Conservation (phyloP, 371 early-diverging fungal genomes). For the Dinochytrium kinnereticum region DNA sequence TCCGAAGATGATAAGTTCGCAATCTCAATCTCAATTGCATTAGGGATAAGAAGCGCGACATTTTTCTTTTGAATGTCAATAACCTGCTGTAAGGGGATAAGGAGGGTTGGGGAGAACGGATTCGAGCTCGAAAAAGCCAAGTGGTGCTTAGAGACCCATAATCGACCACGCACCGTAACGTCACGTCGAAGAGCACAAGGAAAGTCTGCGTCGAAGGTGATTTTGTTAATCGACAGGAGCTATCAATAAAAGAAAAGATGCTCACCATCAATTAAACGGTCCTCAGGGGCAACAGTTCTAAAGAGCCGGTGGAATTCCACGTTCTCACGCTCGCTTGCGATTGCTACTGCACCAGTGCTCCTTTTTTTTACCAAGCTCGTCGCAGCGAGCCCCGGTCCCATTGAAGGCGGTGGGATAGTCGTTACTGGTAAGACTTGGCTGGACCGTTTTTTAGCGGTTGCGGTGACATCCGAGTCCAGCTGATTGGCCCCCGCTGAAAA, state of each 20-base stretch:
- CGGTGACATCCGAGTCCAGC: background rate
- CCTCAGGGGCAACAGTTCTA: background rate
- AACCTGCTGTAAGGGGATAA: background rate
- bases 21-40: conserved; percentile 24
- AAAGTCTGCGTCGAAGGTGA: background rate
- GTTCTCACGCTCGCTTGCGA: conserved; percentile 12
- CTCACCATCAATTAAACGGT: conserved; percentile 19
- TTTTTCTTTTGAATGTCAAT: conserved; percentile 16
- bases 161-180: conserved; percentile 10
- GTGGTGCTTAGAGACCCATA: conserved; percentile 27
- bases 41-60: conserved; percentile 5
- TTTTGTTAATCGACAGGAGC: background rate
- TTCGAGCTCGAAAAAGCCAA: conserved; percentile 11
- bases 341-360: background rate
- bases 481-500: background rate
- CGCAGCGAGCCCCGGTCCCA: no score
- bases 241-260: conserved; percentile 2
- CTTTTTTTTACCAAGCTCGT: no score
- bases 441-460: background rate
- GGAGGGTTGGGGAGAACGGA: conserved; percentile 17
- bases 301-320: conserved; percentile 24
- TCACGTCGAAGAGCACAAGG: conserved; percentile 16
- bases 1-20: background rate
- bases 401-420: no score
- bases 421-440: no score